A percentile compares a stretch with the other conserved stretches of the same genome.
Evolutionary conservation across 106 monocot genomes (phyloP).

Genomic region (Dendrobium nobile): DNA sequence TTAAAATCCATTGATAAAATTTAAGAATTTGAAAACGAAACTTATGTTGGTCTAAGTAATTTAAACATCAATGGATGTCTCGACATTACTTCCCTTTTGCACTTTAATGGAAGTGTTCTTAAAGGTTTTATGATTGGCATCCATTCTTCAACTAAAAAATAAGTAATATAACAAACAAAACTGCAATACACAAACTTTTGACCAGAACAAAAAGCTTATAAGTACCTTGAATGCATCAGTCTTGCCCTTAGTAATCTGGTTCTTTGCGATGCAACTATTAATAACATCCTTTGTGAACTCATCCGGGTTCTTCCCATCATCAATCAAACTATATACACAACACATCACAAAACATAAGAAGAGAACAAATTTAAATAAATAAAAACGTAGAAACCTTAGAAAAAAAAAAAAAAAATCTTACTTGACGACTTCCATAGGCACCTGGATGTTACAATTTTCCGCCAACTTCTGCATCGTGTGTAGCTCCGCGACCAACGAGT

Average conservation of each 20-base stretch:
- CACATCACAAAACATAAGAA: background rate
- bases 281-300: slow-evolving; percentile 80
- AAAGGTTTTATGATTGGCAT: background rate
- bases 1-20: background rate
- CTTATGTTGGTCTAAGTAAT: background rate
- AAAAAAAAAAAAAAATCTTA: slow-evolving; percentile 28
- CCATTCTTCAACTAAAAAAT: background rate
- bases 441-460: slow-evolving; percentile 76
- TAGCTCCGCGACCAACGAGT: slow-evolving; percentile 65
- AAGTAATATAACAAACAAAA: background rate
- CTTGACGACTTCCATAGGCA: slow-evolving; percentile 94
- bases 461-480: slow-evolving; percentile 89
- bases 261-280: slow-evolving; percentile 85
- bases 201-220: background rate
- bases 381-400: background rate
- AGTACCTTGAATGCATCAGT: slow-evolving; percentile 92
- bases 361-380: background rate
- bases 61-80: background rate
- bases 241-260: slow-evolving; percentile 94
- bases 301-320: slow-evolving; percentile 97
- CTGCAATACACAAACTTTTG: background rate
- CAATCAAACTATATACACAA: slow-evolving; percentile 57
- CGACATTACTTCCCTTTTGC: background rate
- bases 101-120: background rate
- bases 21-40: background rate